These are phyloP conservation scores for Lentinula aciculospora DNA, from an alignment of 768 basidiomycete genomes.

Conservation along the genomic window DNA sequence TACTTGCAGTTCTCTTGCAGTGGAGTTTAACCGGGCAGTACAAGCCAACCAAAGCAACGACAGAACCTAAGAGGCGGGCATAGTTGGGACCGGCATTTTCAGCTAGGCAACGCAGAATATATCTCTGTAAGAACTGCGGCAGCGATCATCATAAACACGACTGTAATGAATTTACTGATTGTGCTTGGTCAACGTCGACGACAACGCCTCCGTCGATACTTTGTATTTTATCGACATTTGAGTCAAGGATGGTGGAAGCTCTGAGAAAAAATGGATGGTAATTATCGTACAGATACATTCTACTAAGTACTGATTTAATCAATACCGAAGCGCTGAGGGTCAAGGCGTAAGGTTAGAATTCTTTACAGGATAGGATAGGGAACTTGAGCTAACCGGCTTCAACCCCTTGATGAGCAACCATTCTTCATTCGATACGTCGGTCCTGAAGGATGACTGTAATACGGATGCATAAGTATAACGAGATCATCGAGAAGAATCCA, in stretches of 20 bases:
- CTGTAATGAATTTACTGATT: constrained; percentile 70
- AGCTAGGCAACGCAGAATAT: constrained; percentile 85
- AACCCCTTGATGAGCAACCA: constrained; percentile 89
- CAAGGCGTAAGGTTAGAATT: neutral
- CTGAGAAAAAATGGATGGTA: neutral
- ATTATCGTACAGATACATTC: neutral
- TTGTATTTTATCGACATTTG: constrained; percentile 3
- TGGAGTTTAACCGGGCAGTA: constrained; percentile 96
- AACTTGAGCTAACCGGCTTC: constrained; percentile 49
- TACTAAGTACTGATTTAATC: too few species aligned
- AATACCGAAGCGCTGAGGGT: constrained; percentile 25
- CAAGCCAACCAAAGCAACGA: constrained; percentile 93
- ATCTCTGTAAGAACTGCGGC: constrained; percentile 86
- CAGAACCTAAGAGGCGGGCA: constrained; percentile 80
- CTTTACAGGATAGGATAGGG: constrained; percentile 19
- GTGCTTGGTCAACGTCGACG: constrained; percentile 43
- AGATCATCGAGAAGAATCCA: neutral
- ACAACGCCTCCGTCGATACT: constrained; percentile 11
- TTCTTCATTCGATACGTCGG: constrained; percentile 85
- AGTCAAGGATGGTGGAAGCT: neutral
- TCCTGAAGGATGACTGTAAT: constrained; percentile 73
- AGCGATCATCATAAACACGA: constrained; percentile 85
- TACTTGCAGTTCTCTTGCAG: too few species aligned
- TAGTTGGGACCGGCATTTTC: constrained; percentile 88
- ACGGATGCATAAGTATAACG: neutral